Conservation (phyloP, 108 stramenopile species). For the Chaetoceros tenuissimus region DNA sequence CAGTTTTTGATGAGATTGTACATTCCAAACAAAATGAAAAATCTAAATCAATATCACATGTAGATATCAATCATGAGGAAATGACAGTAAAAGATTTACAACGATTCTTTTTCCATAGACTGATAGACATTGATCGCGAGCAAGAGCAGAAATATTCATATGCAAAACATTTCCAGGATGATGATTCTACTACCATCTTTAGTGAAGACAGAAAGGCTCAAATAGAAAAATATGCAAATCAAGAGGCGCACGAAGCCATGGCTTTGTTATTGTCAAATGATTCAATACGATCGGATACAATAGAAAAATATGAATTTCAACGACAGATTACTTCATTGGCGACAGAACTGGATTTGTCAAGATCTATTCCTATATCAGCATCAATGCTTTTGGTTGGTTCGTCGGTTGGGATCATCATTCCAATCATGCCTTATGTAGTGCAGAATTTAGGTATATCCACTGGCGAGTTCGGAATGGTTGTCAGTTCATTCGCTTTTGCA, state of each 20-base stretch:
- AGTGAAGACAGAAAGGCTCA: neutral
- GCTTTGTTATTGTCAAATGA: neutral
- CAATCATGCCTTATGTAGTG: constrained; percentile 78
- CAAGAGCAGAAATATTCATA: neutral
- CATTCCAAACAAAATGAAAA: neutral
- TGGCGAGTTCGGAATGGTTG: constrained; percentile 72
- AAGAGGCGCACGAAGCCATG: neutral
- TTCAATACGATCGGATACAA: neutral
- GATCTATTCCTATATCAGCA: constrained; percentile 54
- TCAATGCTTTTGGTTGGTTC: constrained; percentile 82
- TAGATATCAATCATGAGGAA: neutral
- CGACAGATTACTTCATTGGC: constrained; percentile 20
- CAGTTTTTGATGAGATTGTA: constrained; percentile 6
- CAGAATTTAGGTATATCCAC: constrained; percentile 56
- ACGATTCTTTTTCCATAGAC: neutral
- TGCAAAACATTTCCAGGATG: neutral
- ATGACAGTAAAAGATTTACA: constrained; percentile 1
- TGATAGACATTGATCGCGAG: constrained; percentile 2
- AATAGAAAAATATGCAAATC: neutral
- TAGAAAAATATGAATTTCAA: constrained; percentile 33
- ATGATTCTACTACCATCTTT: neutral
- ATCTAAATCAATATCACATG: neutral
- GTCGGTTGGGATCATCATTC: constrained; percentile 67
- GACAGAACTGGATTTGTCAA: constrained; percentile 33
- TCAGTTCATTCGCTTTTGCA: constrained; percentile 70